Percentiles rank a stretch among this genome's conserved stretches.
Evolutionary conservation across 1,139 yeast species (phyloP).

Genomic region (Hansenula sp.): DNA sequence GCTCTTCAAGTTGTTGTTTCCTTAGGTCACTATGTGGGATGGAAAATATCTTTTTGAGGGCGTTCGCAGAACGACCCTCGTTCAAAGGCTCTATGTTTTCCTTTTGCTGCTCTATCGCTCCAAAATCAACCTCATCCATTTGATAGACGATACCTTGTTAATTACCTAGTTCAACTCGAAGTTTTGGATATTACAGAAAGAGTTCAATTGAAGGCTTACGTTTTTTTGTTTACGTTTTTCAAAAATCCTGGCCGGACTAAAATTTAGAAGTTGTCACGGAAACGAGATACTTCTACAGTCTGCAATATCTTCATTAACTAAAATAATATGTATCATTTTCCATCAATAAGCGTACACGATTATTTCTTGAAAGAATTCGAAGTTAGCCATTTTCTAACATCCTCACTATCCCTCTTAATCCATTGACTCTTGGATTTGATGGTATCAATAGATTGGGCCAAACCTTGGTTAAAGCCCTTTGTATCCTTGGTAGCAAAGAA

Average conservation of each 20-base stretch:
- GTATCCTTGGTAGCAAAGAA: conserved; percentile 63
- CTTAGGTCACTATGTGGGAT: conserved; percentile 28
- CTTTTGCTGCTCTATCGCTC: conserved; percentile 63
- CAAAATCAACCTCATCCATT: conserved; percentile 34
- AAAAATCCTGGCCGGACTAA: too few relatives aligned
- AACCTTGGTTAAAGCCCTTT: conserved; percentile 69
- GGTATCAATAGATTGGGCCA: conserved; percentile 69
- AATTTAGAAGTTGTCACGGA: too few relatives aligned
- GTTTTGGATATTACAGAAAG: too few relatives aligned
- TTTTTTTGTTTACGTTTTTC: too few relatives aligned
- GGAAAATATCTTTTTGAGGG: conserved; percentile 46
- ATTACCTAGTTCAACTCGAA: too few relatives aligned
- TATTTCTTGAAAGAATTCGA: conserved; percentile 30
- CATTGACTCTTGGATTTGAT: conserved; percentile 60
- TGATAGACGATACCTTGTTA: neutral
- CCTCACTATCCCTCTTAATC: conserved; percentile 59
- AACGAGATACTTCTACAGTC: too few relatives aligned
- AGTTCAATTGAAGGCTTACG: too few relatives aligned
- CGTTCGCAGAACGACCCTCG: conserved; percentile 68
- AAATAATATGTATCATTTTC: too few relatives aligned
- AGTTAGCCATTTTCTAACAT: conserved; percentile 51
- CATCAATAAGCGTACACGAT: too few relatives aligned
- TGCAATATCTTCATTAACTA: too few relatives aligned
- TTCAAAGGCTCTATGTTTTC: conserved; percentile 73
- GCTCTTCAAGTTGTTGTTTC: conserved; percentile 30